A percentile compares a stretch with the other conserved stretches of the same genome.
phyloP scores from a whole-genome alignment of 352 stramenopile genomes.

The Thalassiosira mediterranea region DNA sequence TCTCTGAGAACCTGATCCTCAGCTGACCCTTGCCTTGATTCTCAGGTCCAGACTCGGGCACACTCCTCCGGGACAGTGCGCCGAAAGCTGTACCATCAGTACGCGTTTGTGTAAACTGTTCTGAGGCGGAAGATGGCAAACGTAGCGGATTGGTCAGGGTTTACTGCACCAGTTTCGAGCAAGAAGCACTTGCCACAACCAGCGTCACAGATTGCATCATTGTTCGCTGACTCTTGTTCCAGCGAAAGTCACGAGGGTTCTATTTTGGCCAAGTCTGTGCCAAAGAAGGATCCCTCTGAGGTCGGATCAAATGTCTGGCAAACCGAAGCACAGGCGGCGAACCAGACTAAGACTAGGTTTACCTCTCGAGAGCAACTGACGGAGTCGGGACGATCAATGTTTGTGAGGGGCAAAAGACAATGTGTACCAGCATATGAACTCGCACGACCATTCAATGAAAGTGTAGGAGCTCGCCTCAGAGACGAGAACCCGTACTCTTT shows the following conservation, averaged over 20 bases:
- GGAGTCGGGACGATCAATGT: slow-evolving; percentile 47
- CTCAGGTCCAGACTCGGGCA: no score
- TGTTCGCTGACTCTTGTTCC: slow-evolving; percentile 6
- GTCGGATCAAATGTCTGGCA: slow-evolving; percentile 39
- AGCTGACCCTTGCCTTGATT: no score
- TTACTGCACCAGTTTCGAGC: neutral
- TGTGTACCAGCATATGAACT: slow-evolving; percentile 25
- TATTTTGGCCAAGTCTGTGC: slow-evolving; percentile 35
- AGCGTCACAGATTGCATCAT: neutral
- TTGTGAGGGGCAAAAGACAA: slow-evolving; percentile 37
- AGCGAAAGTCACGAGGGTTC: slow-evolving; percentile 20
- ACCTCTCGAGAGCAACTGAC: slow-evolving; percentile 44
- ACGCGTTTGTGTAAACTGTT: neutral
- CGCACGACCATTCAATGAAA: slow-evolving; percentile 32
- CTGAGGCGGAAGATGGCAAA: neutral
- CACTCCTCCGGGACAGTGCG: no score
- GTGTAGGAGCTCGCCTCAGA: slow-evolving; percentile 25
- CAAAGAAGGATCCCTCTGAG: slow-evolving; percentile 25
- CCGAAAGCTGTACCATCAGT: neutral
- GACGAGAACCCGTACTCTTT: slow-evolving; percentile 41
- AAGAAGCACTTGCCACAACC: neutral
- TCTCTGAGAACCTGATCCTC: no score
- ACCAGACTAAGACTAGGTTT: slow-evolving; percentile 36
- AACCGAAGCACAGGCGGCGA: slow-evolving; percentile 50
- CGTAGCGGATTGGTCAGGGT: neutral